These are phyloP conservation scores for Pharnaceum exiguum DNA, from an alignment of 148 eudicot species.

Conservation along the genomic window DNA sequence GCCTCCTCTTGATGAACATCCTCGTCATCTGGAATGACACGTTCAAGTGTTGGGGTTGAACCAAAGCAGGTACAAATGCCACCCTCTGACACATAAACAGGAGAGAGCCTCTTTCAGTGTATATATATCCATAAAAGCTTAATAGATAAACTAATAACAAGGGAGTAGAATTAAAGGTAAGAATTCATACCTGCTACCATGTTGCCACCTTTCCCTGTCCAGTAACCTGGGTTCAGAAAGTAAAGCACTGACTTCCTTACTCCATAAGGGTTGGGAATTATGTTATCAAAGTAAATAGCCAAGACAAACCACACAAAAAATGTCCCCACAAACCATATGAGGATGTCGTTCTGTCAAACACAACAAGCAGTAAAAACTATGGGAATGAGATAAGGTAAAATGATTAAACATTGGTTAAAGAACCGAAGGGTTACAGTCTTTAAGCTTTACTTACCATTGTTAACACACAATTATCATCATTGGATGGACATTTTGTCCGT, in stretches of 20 bases:
- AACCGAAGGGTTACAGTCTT: background rate
- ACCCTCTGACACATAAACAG: constrained; percentile 35
- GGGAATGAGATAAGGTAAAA: background rate
- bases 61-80: constrained; percentile 70
- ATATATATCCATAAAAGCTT: background rate
- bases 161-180: background rate
- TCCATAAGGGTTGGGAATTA: constrained; percentile 73
- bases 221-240: constrained; percentile 78
- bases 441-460: constrained; percentile 43
- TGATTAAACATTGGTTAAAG: background rate
- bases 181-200: constrained; percentile 46
- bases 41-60: constrained; percentile 40
- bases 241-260: constrained; percentile 71
- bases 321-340: constrained; percentile 53
- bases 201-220: constrained; percentile 82
- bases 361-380: background rate
- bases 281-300: constrained; percentile 92
- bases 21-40: constrained; percentile 65
- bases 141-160: background rate
- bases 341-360: constrained; percentile 59
- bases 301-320: constrained; percentile 65
- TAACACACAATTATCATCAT: constrained; percentile 65
- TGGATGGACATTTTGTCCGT: constrained; percentile 56
- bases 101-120: background rate
- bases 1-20: constrained; percentile 87